Base-by-base conservation (phyloP, 495 filamentous ascomycete species). In the Penicillium pancosmium region DNA sequence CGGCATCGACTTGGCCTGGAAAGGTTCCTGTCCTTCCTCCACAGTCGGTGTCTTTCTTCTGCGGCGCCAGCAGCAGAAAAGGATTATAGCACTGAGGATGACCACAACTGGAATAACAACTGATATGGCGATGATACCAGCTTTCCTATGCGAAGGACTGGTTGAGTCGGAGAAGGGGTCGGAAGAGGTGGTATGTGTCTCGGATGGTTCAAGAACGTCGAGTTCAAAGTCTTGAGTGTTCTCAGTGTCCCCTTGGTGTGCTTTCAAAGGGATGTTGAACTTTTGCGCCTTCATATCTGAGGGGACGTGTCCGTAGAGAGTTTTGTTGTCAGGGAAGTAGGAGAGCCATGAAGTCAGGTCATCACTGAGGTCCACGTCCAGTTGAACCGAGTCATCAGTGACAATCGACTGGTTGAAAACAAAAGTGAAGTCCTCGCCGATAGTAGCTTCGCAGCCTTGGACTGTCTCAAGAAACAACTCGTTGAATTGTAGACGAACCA, bases 261-360 rank as follows among this genome's bases (percentile, higher is more conserved):
- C 84, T 11, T 69, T 81, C 46, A 91, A 66, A 31, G 73, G 72
- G n/a, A 88, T 67, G 1, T 61, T 63, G 41, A 83, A 72, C 27
- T 72, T 73, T 10, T 73, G 62, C 4, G 80, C 69, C 10, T 71
- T 59, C 8, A 77, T 50, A 33, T 78, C 72, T 0, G 60, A 60
- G 1, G 92, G 90, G 21, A 89, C 84, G 12, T 80, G 74, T 6
- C 92, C 91, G 19, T 74, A 81, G 5, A 95, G 73, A 3, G 78
- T 80, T 57, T 80, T 69, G 40, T 80, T 84, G 10, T 65, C 68
- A 11, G 80, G 50, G 62, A 90, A 82, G 60, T 91, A 91, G 2
- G 73, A 76, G 10, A 94, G 74, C 92, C 91, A 96, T 13, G 83
- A 69, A 8, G 78, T 69, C 2, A 84, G 70, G 6, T 69, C 64